Conservation (phyloP, 2,329 filamentous ascomycete species). For the Colletotrichum agaves region DNA sequence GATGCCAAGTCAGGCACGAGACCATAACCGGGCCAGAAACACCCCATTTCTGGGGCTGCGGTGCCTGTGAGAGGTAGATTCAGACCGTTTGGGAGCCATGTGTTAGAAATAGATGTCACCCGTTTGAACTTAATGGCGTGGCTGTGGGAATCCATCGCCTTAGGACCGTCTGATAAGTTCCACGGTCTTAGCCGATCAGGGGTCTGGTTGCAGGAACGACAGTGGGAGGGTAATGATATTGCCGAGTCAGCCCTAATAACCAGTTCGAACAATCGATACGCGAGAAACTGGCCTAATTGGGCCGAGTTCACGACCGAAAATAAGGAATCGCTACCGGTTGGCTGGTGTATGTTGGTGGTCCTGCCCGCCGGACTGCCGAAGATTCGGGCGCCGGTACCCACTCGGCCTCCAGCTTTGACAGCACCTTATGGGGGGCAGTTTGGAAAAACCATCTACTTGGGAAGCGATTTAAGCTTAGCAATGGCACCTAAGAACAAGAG, state of each 20-base stretch:
- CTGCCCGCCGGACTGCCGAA: background rate
- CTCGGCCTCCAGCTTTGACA: slow-evolving; percentile 3
- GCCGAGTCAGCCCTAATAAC: slow-evolving; percentile 27
- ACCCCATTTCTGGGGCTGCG: slow-evolving; percentile 8
- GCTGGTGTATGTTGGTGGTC: background rate
- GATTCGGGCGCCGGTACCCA: slow-evolving; percentile 5
- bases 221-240: slow-evolving; percentile 15
- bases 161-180: slow-evolving; percentile 25
- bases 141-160: slow-evolving; percentile 2
- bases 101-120: slow-evolving; percentile 18
- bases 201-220: slow-evolving; percentile 23
- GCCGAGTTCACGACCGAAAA: background rate
- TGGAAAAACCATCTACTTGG: slow-evolving; percentile 18
- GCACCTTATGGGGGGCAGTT: background rate
- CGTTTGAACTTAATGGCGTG: slow-evolving; percentile 22
- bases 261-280: background rate
- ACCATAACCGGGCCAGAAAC: background rate
- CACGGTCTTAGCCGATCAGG: slow-evolving; percentile 13
- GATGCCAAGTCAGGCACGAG: background rate
- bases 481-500: background rate
- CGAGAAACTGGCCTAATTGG: slow-evolving; percentile 1
- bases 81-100: background rate
- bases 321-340: background rate
- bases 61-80: slow-evolving; percentile 29
- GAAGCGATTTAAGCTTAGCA: slow-evolving; percentile 18